Base-by-base conservation (phyloP, 148 eudicot species). In the Drosera capensis region DNA sequence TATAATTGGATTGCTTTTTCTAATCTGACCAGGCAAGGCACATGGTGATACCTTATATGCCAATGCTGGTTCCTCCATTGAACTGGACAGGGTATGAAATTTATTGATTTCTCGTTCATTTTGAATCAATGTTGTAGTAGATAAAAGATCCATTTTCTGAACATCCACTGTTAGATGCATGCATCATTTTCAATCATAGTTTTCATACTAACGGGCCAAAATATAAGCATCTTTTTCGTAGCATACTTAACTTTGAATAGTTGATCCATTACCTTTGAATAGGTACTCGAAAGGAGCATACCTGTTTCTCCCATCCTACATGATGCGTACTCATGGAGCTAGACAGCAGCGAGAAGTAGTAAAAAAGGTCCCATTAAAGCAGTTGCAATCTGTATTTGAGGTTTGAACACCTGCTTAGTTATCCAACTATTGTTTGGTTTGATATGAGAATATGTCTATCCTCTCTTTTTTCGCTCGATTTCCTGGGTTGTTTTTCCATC, bases 41-140 rank as follows among this genome's bases (percentile, higher is more conserved):
- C 60, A 81, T 81, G 93, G 93, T 86, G 66, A 81, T 81, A 50
- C 96, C 96, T 18, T 81, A 86, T 64, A 86, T 86, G 96, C 96
- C 96, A 49, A 86, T 86, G 96, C 41, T 86, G 67, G 61, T 86
- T 48, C 96, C 87, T 59, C 94, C 96, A 17, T 43, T 65, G 37
- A 64, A 63, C 34, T 86, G 96, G 96, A 65, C 78, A 44, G 88
- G 96, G 96, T 86, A 81, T 62, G 77, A 9, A 28, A 24, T 41
- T 46, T n/a, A n/a, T n/a, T n/a, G n/a, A 8, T 23, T 20, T 50
- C 21, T 56, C 7, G 17, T 25, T 23, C 22, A 41, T 17, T 46
- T 41, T 26, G 3, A 5, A 34, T 34, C n/a, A 9, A n/a, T n/a
- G n/a, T n/a, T n/a, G n/a, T n/a, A 15, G 3, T 34, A 34, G 38